These are phyloP conservation scores for Andrographis paniculata DNA, from an alignment of 305 asterid genomes.

Conservation along the genomic window DNA sequence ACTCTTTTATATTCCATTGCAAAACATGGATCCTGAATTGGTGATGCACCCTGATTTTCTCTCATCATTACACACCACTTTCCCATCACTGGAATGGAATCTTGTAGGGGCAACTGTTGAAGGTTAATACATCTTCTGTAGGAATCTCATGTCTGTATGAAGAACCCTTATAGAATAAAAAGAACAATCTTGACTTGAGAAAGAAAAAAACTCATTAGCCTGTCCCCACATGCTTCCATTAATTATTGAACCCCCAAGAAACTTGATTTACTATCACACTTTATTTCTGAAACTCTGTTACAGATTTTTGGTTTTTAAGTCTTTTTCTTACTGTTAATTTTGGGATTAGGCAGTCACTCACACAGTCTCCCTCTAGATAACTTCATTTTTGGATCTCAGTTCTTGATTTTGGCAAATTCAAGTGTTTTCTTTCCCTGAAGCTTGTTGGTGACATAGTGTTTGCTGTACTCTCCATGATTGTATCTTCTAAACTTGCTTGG, in stretches of 20 bases:
- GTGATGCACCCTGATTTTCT: conserved; percentile 28
- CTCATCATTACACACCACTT: conserved; percentile 30
- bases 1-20: too few species aligned
- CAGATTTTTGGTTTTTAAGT: too few species aligned
- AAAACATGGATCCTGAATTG: conserved; percentile 20
- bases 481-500: conserved; percentile 69
- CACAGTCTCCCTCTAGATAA: background rate
- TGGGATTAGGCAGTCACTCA: too few species aligned
- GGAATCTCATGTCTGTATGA: conserved; percentile 20
- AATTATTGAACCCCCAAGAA: conserved; percentile 19
- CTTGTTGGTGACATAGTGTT: conserved; percentile 80
- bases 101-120: conserved; percentile 32
- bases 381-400: background rate
- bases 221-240: conserved; percentile 20
- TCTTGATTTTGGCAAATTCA: conserved; percentile 56
- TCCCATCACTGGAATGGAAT: conserved; percentile 18
- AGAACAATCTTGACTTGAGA: too few species aligned
- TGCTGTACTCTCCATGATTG: conserved; percentile 94
- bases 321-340: too few species aligned
- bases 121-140: conserved; percentile 25
- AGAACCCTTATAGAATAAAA: conserved; percentile 12
- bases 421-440: conserved; percentile 85
- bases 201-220: too few species aligned
- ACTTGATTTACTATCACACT: conserved; percentile 16
- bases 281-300: conserved; percentile 1